Evolutionary conservation across 495 filamentous ascomycete genomes (phyloP), one percentile per base, ranked within the genome.

Genomic region (Tetracladium setigerum): DNA sequence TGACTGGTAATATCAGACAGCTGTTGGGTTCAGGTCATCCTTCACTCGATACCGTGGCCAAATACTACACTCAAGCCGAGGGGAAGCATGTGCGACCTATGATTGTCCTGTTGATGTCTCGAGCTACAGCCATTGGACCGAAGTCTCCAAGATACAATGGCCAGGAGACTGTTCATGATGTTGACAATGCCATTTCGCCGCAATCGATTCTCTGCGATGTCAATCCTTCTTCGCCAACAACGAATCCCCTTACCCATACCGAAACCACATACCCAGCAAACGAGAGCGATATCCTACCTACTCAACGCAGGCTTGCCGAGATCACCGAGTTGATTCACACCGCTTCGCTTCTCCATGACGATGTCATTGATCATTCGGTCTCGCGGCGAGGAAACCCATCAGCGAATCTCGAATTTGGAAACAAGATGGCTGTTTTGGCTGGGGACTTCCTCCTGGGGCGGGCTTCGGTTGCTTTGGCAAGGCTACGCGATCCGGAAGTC

Each of bases 281-380:
- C 32, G 80, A 86, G 46, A 74, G 78, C 41, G 82, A 88, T 41
- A 90, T 98, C 48, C 79, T 97, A 15, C 89, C 94, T 1, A 86
- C 89, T n/a, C 90, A 98, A 59, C 73, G 87, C 40, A 80, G 92
- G 32, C 76, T 98, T 31, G 94, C 92, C 45, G 92, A 98, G 64
- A 97, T 98, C 63, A 89, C 89, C 14, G 94, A 98, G 62, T 68
- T 98, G 33, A 96, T 97, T 41, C 94, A 95, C 64, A 96, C 92
- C 2, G 92, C 92, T 2, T 96, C 92, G 11, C 78, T 98, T 17
- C 78, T 98, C 4, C 92, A 98, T 64, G 92, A 98, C 72, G 92
- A 98, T 68, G 94, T 98, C 22, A 94, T 98, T 56, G 92, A 98
- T 61, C 86, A 89, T 54, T 90, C 92, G 0, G 71, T 82, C 19